Conservation (phyloP, 768 basidiomycete species). For the Leucogyrophana mollusca region DNA sequence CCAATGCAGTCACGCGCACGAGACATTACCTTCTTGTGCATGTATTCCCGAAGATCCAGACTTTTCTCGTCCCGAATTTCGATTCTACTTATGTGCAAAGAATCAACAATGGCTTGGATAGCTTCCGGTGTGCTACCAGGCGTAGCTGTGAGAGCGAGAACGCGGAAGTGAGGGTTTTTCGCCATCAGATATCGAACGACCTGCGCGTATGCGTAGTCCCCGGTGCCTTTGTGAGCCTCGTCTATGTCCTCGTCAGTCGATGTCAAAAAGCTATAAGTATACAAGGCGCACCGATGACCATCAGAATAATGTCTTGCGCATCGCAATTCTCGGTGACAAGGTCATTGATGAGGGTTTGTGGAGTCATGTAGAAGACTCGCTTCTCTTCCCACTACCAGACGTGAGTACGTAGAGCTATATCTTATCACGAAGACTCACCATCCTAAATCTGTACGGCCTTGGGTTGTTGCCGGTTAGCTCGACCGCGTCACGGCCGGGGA, state of each 20-base stretch:
- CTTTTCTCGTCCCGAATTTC: slow-evolving; percentile 93
- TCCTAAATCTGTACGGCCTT: slow-evolving; percentile 49
- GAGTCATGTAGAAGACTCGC: slow-evolving; percentile 93
- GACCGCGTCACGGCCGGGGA: slow-evolving; percentile 79
- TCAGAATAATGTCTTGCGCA: slow-evolving; percentile 72
- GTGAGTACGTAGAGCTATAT: neutral
- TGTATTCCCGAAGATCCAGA: slow-evolving; percentile 80
- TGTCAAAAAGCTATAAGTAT: too few species aligned
- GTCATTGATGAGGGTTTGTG: slow-evolving; percentile 92
- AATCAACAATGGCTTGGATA: slow-evolving; percentile 90
- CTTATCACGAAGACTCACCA: slow-evolving; percentile 36
- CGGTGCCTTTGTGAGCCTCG: slow-evolving; percentile 93
- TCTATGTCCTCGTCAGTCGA: slow-evolving; percentile 43
- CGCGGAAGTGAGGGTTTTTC: slow-evolving; percentile 90
- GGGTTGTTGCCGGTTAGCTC: slow-evolving; percentile 83
- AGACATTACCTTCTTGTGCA: slow-evolving; percentile 75
- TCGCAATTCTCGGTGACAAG: slow-evolving; percentile 72
- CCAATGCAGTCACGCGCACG: neutral
- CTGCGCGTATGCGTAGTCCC: slow-evolving; percentile 90
- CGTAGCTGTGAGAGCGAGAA: slow-evolving; percentile 93
- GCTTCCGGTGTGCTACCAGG: slow-evolving; percentile 84
- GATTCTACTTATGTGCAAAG: slow-evolving; percentile 90
- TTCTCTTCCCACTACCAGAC: slow-evolving; percentile 69
- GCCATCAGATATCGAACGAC: slow-evolving; percentile 89
- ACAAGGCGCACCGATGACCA: slow-evolving; percentile 86